Evolutionary conservation across 1,284 basidiomycete genomes (phyloP).

Genomic region (Sanghuangporus sanghuang): DNA sequence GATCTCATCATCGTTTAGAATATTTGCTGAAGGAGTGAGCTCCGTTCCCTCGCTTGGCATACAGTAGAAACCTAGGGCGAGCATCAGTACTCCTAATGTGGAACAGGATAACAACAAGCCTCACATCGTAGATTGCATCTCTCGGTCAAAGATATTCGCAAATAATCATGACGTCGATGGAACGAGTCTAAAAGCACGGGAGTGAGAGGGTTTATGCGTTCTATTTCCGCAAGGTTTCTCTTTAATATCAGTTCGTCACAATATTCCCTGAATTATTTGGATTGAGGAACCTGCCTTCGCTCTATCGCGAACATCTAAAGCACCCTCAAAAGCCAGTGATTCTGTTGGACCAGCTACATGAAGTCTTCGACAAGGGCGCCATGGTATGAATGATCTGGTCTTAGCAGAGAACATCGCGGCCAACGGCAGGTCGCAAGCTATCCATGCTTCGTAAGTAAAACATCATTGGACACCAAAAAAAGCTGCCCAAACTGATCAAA

Average conservation of each 20-base stretch:
- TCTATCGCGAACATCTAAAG: background rate
- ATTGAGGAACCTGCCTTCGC: background rate
- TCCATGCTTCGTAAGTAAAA: background rate
- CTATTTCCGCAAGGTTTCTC: conserved; percentile 6
- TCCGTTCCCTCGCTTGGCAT: conserved; percentile 83
- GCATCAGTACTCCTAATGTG: background rate
- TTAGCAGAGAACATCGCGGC: background rate
- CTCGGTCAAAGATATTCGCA: conserved; percentile 84
- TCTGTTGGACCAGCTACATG: background rate
- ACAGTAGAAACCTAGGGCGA: conserved; percentile 72
- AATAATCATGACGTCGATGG: conserved; percentile 70
- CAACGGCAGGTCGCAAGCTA: background rate
- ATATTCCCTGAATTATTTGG: background rate
- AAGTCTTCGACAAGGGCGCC: background rate
- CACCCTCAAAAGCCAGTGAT: background rate
- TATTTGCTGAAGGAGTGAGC: conserved; percentile 62
- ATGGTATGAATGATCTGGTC: background rate
- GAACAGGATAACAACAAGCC: conserved; percentile 21
- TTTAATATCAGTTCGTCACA: background rate
- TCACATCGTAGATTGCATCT: conserved; percentile 82
- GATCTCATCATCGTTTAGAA: conserved; percentile 75
- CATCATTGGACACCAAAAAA: background rate
- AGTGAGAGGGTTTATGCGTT: conserved; percentile 19
- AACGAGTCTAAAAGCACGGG: conserved; percentile 64
- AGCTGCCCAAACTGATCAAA: background rate